Percentiles rank a stretch among this genome's conserved stretches.
Conservation (phyloP, 352 stramenopile species). For the Phytopythium aichiense region DNA sequence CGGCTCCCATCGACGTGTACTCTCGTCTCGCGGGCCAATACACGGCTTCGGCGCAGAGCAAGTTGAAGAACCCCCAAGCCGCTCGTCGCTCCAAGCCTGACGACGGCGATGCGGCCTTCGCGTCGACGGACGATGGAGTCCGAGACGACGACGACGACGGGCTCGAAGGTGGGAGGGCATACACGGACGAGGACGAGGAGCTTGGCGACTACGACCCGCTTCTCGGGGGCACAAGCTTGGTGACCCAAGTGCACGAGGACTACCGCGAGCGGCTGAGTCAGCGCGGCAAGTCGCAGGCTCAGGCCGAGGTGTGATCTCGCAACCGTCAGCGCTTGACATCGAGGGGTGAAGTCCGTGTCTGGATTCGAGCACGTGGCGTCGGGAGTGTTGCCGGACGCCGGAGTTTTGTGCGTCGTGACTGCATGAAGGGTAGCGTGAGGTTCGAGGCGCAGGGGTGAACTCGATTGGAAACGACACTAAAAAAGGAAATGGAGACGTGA, state of each 20-base stretch:
- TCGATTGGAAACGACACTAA: constrained; percentile 2
- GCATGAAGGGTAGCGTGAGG: background rate
- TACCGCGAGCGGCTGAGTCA: constrained; percentile 70
- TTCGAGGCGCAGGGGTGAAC: background rate
- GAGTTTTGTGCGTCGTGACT: background rate
- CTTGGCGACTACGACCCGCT: constrained; percentile 67
- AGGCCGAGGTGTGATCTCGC: background rate
- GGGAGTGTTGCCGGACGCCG: background rate
- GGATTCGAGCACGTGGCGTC: background rate
- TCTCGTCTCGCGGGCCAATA: constrained; percentile 76
- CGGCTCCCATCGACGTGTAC: constrained; percentile 70
- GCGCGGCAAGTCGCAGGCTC: constrained; percentile 10
- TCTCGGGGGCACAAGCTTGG: constrained; percentile 49
- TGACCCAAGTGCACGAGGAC: constrained; percentile 72
- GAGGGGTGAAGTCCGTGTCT: background rate
- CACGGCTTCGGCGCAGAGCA: constrained; percentile 79
- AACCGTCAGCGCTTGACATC: no score
- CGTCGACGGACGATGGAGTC: constrained; percentile 14
- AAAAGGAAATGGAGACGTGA: constrained; percentile 2
- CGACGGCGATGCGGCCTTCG: constrained; percentile 22
- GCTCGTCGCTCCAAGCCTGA: constrained; percentile 30
- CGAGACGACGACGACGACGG: constrained; percentile 8
- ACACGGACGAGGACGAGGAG: constrained; percentile 33
- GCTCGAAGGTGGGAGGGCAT: constrained; percentile 17
- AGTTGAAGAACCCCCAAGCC: constrained; percentile 45